Conservation (phyloP, 1,284 basidiomycete genomes). For the Neolentinus lepideus region DNA sequence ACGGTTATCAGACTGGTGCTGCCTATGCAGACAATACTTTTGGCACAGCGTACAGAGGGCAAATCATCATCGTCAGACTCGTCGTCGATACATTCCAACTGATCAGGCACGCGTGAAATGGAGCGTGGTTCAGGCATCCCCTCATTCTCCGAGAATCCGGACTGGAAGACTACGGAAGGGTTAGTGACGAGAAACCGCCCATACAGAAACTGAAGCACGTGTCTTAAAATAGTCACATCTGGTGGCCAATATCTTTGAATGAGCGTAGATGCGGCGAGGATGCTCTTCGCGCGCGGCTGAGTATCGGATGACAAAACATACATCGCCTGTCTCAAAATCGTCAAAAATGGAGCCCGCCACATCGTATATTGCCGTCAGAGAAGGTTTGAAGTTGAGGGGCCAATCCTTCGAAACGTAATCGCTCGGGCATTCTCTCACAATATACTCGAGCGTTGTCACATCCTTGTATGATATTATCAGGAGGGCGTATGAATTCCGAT, state of each 20-base stretch:
- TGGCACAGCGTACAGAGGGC: too few relatives aligned
- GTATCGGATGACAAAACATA: background rate
- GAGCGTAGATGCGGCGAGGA: background rate
- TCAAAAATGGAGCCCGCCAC: background rate
- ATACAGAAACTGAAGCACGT: background rate
- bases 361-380: background rate
- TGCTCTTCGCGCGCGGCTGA: background rate
- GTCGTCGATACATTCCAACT: too few relatives aligned
- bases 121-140: background rate
- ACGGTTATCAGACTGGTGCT: too few relatives aligned
- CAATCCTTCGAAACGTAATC: background rate
- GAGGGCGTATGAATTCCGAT: too few relatives aligned
- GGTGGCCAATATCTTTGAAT: background rate
- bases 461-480: too few relatives aligned
- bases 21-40: too few relatives aligned
- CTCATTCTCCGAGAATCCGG: background rate
- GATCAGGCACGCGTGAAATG: too few relatives aligned
- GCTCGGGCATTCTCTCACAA: background rate
- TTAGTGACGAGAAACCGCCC: background rate
- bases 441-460: background rate
- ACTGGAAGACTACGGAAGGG: background rate
- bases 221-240: background rate
- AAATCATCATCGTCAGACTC: too few relatives aligned
- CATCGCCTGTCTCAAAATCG: background rate
- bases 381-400: background rate